phyloP scores from a whole-genome alignment of 2,329 filamentous ascomycete species.

The Colletotrichum higginsianum region DNA sequence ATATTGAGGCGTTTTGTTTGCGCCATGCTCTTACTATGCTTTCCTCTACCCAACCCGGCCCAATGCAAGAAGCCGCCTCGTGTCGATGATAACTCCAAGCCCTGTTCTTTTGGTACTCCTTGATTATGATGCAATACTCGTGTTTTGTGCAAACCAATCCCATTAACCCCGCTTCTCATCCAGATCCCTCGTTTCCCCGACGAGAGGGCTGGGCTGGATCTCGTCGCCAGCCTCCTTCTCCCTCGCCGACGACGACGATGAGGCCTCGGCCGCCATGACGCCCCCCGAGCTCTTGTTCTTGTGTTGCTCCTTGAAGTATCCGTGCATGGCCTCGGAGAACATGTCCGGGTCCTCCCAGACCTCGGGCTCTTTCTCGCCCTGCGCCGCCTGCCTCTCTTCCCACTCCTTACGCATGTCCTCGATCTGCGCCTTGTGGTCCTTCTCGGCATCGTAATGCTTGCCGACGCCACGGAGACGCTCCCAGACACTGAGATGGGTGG shows the following conservation, averaged over 20 bases:
- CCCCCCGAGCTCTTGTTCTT: conserved; percentile 37
- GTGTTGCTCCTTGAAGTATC: conserved; percentile 62
- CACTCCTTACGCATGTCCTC: conserved; percentile 82
- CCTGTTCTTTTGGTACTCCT: conserved; percentile 31
- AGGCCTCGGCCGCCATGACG: conserved; percentile 18
- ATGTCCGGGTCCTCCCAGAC: conserved; percentile 64
- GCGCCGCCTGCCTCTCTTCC: conserved; percentile 65
- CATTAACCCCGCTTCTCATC: conserved; percentile 35
- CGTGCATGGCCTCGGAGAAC: conserved; percentile 68
- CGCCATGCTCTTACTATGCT: conserved; percentile 26
- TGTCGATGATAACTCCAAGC: conserved; percentile 19
- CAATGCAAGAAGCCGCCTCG: conserved; percentile 20
- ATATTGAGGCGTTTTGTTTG: conserved; percentile 21
- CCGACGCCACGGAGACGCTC: conserved; percentile 84
- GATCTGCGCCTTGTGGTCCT: conserved; percentile 88
- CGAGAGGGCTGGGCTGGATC: conserved; percentile 27
- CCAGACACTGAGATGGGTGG: conserved; percentile 89
- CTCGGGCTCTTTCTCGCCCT: conserved; percentile 65
- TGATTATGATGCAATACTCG: conserved; percentile 14
- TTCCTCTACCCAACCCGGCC: conserved; percentile 20
- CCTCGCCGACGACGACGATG: conserved; percentile 28
- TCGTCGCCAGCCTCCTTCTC: conserved; percentile 35
- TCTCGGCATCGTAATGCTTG: conserved; percentile 86
- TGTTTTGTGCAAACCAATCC: background rate
- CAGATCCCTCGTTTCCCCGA: conserved; percentile 19